A percentile compares a stretch with the other conserved stretches of the same genome.
phyloP scores from a whole-genome alignment of 768 basidiomycete species.

The Naematelia aurantialba region DNA sequence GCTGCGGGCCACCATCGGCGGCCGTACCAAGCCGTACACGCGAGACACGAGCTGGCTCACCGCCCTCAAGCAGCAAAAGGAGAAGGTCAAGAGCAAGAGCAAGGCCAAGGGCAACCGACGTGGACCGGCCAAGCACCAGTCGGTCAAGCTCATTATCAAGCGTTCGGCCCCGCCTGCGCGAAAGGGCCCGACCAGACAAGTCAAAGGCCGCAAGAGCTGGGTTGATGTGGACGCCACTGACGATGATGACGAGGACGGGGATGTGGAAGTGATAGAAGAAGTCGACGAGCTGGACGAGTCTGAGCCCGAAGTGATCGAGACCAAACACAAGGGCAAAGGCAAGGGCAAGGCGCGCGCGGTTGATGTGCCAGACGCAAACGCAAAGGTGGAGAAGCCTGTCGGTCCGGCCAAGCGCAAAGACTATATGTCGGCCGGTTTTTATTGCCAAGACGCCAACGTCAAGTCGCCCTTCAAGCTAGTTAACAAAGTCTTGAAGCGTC shows the following conservation, averaged over 20 bases:
- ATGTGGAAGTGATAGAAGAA: no score
- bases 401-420: constrained; percentile 16
- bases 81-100: no score
- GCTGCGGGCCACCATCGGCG: constrained; percentile 3
- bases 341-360: constrained; percentile 9
- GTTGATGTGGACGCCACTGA: no score
- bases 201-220: not conserved
- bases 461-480: constrained; percentile 24
- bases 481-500: constrained; percentile 17
- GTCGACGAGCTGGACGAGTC: not conserved
- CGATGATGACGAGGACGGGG: not conserved
- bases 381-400: not conserved
- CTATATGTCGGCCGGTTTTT: constrained; percentile 38
- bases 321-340: constrained; percentile 4
- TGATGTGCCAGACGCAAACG: not conserved
- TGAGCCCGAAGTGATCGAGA: not conserved
- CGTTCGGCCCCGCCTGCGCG: not conserved
- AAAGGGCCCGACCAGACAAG: not conserved
- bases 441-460: constrained; percentile 36
- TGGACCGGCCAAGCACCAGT: not conserved
- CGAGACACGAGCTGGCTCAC: not conserved
- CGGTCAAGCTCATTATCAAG: not conserved
- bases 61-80: constrained; percentile 1
- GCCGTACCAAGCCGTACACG: constrained; percentile 1
- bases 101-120: not conserved